These are phyloP conservation scores for Alternaria ethzedia DNA, from an alignment of 2,329 filamentous ascomycete genomes.

Conservation along the genomic window DNA sequence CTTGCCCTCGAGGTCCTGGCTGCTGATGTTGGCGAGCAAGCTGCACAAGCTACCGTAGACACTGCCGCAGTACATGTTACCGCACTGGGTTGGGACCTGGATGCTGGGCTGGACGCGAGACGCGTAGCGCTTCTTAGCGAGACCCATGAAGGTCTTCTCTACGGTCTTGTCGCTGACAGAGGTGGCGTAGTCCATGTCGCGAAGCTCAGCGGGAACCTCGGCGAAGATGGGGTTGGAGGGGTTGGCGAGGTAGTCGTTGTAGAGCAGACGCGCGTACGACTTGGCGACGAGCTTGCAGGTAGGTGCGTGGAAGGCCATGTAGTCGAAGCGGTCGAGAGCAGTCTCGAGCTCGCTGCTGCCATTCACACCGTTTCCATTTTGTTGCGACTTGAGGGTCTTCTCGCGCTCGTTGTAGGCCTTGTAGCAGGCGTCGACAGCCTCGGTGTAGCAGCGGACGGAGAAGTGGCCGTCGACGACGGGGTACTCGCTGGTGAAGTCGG, in stretches of 20 bases:
- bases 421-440: slow-evolving; percentile 61
- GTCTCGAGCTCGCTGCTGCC: slow-evolving; percentile 51
- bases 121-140: slow-evolving; percentile 60
- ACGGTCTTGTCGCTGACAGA: slow-evolving; percentile 60
- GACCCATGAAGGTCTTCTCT: slow-evolving; percentile 60
- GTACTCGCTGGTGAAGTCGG: slow-evolving; percentile 61
- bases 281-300: slow-evolving; percentile 63
- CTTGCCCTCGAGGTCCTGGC: slow-evolving; percentile 57
- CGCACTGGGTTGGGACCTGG: slow-evolving; percentile 59
- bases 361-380: slow-evolving; percentile 48
- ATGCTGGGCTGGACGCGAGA: slow-evolving; percentile 58
- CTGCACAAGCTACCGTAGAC: slow-evolving; percentile 59
- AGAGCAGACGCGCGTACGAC: slow-evolving; percentile 60
- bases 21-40: slow-evolving; percentile 55
- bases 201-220: slow-evolving; percentile 57
- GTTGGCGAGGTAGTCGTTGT: slow-evolving; percentile 59
- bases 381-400: slow-evolving; percentile 53
- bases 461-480: slow-evolving; percentile 61
- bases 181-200: slow-evolving; percentile 54
- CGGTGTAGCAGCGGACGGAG: slow-evolving; percentile 61
- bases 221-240: slow-evolving; percentile 57
- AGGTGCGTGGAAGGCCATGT: slow-evolving; percentile 62
- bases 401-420: slow-evolving; percentile 60
- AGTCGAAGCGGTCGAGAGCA: slow-evolving; percentile 60
- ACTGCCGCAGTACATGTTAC: slow-evolving; percentile 63